Evolutionary conservation across 208 protist genomes (phyloP), one percentile per base, ranked within the genome.

Genomic region (Trypanosoma lewisi): DNA sequence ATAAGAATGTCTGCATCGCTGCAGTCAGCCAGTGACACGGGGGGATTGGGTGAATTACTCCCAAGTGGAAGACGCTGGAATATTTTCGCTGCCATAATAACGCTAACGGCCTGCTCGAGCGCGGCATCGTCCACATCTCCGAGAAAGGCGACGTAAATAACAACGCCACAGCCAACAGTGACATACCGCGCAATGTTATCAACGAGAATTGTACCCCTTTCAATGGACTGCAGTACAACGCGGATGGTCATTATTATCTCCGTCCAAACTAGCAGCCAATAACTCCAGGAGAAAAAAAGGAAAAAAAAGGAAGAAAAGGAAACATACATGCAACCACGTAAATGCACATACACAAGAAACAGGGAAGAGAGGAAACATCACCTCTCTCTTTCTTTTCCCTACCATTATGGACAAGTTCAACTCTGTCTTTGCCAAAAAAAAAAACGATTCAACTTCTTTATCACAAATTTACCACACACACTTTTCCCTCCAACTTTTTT

Each of bases 71-170:
- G 55, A 60, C 87, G 76, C 3, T 82, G 83, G 61, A 95, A 91
- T 34, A 93, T 83, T 57, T 84, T 84, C 19, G 84, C 87, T 8
- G 67, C 48, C n/a, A 93, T 50, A 48, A 95, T 47, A 27, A 78
- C 63, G 16, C 67, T 39, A 0, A 89, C 83, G 21, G 77, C 80
- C 12, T 65, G 67, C 23, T 75, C 55, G 19, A 93, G 48, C 1
- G 67, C 63, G 23, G 74, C 78, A n/a, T 89, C 82, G 33, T 62
- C 78, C 57, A 81, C 70, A 9, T 62, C 61, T 9, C 25, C 44
- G 17, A 95, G 28, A 61, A 95, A 95, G 36, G 85, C 67, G 23
- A 95, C 73, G 67, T 92, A 95, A 25, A 95, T 48, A 54, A 93
- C 61, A 30, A 89, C 83, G 0, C 85, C 85, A 21, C 79, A 72